phyloP scores from a whole-genome alignment of 2,329 filamentous ascomycete genomes.

The Fusarium liriodendri region DNA sequence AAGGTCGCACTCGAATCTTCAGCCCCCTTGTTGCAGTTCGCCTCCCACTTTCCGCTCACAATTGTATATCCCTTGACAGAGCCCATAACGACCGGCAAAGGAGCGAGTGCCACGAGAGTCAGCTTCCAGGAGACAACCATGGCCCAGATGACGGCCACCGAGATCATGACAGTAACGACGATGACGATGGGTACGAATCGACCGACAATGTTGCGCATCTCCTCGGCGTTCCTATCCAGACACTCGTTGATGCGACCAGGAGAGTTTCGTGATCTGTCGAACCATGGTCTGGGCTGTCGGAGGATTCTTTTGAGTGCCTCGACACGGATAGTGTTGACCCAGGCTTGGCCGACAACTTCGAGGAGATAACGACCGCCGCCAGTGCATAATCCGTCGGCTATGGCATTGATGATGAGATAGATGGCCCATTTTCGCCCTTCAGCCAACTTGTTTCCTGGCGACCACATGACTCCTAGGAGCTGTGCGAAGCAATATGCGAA shows the following conservation, averaged over 20 bases:
- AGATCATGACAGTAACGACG: constrained; percentile 74
- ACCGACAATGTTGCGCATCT: constrained; percentile 85
- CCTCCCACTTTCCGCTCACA: constrained; percentile 79
- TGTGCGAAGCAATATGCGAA: constrained; percentile 83
- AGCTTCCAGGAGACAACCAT: constrained; percentile 81
- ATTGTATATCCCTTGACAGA: constrained; percentile 74
- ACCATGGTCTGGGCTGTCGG: constrained; percentile 82
- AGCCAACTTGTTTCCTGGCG: constrained; percentile 58
- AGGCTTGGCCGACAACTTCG: constrained; percentile 77
- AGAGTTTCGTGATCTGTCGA: constrained; percentile 75
- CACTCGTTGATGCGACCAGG: constrained; percentile 73
- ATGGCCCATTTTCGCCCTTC: constrained; percentile 75
- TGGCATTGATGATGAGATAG: constrained; percentile 74
- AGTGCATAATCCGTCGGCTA: constrained; percentile 72
- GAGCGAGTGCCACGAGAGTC: constrained; percentile 78
- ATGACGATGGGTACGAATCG: constrained; percentile 79
- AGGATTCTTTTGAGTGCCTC: constrained; percentile 78
- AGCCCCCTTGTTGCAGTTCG: constrained; percentile 71
- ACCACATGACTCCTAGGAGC: constrained; percentile 77
- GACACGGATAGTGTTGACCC: constrained; percentile 78
- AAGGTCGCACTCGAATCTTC: constrained; percentile 68
- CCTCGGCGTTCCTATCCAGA: constrained; percentile 85
- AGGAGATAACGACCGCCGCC: constrained; percentile 78
- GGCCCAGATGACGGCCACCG: constrained; percentile 79
- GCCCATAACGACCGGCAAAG: constrained; percentile 73